Conservation (phyloP, 257 asterid genomes). For the Solanum chmielewskii region DNA sequence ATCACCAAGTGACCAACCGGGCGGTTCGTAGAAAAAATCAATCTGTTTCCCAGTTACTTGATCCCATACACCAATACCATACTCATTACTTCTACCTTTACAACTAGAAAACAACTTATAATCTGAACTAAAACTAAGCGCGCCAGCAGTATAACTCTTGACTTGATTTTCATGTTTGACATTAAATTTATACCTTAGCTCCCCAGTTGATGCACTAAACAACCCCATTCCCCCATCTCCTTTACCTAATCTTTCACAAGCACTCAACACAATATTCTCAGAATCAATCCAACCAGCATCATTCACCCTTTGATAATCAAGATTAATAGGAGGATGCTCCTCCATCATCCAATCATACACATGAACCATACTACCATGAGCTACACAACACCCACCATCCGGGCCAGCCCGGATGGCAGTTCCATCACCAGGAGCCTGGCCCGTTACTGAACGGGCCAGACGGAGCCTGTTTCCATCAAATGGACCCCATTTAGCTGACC, state of each 20-base stretch:
- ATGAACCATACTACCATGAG: constrained; percentile 89
- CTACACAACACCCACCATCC: constrained; percentile 90
- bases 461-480: constrained; percentile 75
- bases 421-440: constrained; percentile 83
- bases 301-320: constrained; percentile 83
- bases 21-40: constrained; percentile 80
- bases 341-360: constrained; percentile 91
- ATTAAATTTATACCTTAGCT: constrained; percentile 50
- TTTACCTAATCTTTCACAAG: constrained; percentile 72
- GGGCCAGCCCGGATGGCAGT: constrained; percentile 91
- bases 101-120: constrained; percentile 76
- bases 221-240: constrained; percentile 90
- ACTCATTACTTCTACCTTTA: constrained; percentile 80
- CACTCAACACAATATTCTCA: constrained; percentile 52
- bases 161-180: constrained; percentile 62
- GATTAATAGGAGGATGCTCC: constrained; percentile 68
- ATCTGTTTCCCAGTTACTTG: constrained; percentile 67
- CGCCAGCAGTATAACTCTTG: constrained; percentile 78
- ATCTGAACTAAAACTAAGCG: constrained; percentile 56
- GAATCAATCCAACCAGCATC: constrained; percentile 74
- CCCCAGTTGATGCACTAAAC: constrained; percentile 51
- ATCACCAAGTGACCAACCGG: constrained; percentile 82
- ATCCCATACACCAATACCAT: constrained; percentile 94
- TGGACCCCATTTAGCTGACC: constrained; percentile 78
- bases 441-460: constrained; percentile 29